Percentiles rank a stretch among this genome's conserved stretches.
Conservation (phyloP, 2,329 filamentous ascomycete genomes). For the Elsinoe necatrix region DNA sequence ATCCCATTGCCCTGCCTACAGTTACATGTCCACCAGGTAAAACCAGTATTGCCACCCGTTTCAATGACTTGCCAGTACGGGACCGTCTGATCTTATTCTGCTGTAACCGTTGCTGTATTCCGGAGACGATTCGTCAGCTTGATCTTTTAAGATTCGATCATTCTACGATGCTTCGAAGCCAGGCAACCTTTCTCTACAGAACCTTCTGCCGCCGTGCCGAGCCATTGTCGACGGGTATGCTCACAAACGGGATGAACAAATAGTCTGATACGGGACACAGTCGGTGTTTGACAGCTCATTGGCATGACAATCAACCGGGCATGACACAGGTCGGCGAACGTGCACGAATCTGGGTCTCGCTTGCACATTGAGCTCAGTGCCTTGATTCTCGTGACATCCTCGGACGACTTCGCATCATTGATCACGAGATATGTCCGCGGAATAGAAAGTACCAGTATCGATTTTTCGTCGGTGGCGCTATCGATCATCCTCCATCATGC, state of each 20-base stretch:
- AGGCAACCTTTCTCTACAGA: background rate
- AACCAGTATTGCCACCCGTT: constrained; percentile 15
- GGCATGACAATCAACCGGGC: constrained; percentile 10
- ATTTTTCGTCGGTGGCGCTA: constrained; percentile 6
- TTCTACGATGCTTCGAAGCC: constrained; percentile 9
- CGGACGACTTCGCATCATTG: background rate
- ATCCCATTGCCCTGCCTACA: constrained; percentile 1
- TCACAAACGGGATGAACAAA: constrained; percentile 3
- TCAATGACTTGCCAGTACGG: constrained; percentile 11
- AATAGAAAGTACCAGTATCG: constrained; percentile 2
- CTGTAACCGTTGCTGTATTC: background rate
- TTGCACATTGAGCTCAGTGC: background rate
- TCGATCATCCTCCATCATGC: constrained; percentile 2
- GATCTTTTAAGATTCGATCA: background rate
- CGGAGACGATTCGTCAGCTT: constrained; percentile 1
- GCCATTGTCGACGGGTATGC: background rate
- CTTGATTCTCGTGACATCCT: background rate
- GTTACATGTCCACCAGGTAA: constrained; percentile 10
- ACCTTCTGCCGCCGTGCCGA: constrained; percentile 11
- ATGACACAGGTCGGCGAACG: constrained; percentile 5
- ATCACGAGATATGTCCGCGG: background rate
- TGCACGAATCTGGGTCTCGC: constrained; percentile 8
- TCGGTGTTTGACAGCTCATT: background rate
- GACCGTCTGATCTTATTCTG: constrained; percentile 3
- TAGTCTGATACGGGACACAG: background rate